Percentiles rank a stretch among this genome's conserved stretches.
phyloP scores from a whole-genome alignment of 352 stramenopile genomes.

The Halophytophthora polymorphica region DNA sequence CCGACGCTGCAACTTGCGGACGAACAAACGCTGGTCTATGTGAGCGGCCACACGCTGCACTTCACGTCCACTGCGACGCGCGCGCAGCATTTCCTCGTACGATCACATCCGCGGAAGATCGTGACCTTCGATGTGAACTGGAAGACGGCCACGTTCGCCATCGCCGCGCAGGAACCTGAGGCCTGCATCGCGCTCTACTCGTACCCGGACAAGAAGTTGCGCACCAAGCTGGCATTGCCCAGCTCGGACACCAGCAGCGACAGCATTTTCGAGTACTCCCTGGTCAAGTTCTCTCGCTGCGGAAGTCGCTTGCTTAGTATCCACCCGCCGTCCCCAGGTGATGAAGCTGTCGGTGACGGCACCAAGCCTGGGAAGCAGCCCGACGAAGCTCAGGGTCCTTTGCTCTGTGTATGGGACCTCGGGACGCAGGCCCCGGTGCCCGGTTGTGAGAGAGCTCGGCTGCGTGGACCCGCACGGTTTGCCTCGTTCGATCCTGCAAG shows the following conservation, averaged over 20 bases:
- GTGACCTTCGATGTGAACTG: constrained; percentile 67
- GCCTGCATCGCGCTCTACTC: constrained; percentile 63
- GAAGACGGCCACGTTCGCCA: constrained; percentile 48
- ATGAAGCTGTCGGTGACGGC: neutral
- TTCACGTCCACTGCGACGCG: constrained; percentile 64
- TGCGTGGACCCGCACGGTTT: constrained; percentile 28
- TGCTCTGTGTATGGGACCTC: constrained; percentile 66
- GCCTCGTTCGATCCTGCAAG: constrained; percentile 72
- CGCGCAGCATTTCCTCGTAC: constrained; percentile 64
- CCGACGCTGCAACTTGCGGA: constrained; percentile 58
- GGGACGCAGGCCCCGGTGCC: constrained; percentile 47
- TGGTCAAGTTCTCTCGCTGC: constrained; percentile 69
- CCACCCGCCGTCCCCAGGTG: constrained; percentile 13
- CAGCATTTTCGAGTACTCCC: constrained; percentile 54
- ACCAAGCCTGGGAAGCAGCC: neutral
- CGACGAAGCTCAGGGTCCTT: constrained; percentile 1
- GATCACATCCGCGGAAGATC: constrained; percentile 46
- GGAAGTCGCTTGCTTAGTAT: constrained; percentile 55
- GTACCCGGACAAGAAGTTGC: constrained; percentile 75
- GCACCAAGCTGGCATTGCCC: constrained; percentile 36
- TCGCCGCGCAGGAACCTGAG: constrained; percentile 51
- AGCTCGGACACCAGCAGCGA: constrained; percentile 8
- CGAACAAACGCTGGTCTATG: constrained; percentile 60
- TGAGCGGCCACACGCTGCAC: constrained; percentile 60
- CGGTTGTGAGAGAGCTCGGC: constrained; percentile 26